phyloP scores from a whole-genome alignment of 257 asterid genomes.

The Capsicum rhomboideum region DNA sequence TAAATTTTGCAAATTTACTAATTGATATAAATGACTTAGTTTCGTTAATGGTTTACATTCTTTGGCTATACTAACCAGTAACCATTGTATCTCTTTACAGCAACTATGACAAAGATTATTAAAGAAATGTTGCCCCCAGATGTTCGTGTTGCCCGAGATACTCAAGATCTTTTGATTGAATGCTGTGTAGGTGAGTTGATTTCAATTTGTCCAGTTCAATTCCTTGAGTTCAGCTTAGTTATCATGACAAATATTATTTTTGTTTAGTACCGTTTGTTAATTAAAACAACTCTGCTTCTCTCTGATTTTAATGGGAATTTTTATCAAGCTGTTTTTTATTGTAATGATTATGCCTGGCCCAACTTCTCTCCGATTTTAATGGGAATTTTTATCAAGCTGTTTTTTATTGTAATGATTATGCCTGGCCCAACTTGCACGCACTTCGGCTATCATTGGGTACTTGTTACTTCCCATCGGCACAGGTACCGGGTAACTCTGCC shows the following conservation, averaged over 20 bases:
- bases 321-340: neutral
- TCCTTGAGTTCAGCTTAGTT: neutral
- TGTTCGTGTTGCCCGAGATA: slow-evolving; percentile 97
- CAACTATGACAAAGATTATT: slow-evolving; percentile 47
- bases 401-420: neutral
- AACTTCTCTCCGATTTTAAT: neutral
- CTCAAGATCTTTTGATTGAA: slow-evolving; percentile 94
- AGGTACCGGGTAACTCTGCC: no score
- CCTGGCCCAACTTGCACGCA: neutral
- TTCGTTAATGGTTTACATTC: neutral
- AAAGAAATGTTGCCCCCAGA: slow-evolving; percentile 95
- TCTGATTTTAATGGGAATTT: neutral
- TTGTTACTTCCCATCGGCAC: no score
- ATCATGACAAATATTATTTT: neutral
- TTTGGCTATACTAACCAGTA: neutral
- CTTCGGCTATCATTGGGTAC: no score
- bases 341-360: neutral
- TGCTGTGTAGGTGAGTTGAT: slow-evolving; percentile 79
- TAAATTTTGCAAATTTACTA: neutral
- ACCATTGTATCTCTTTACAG: slow-evolving; percentile 12
- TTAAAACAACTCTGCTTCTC: neutral
- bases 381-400: neutral
- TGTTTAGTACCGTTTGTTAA: neutral
- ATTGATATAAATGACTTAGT: neutral
- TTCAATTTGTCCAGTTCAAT: neutral